Base-by-base conservation (phyloP, 1,139 yeast species). In the Candida sp. region DNA sequence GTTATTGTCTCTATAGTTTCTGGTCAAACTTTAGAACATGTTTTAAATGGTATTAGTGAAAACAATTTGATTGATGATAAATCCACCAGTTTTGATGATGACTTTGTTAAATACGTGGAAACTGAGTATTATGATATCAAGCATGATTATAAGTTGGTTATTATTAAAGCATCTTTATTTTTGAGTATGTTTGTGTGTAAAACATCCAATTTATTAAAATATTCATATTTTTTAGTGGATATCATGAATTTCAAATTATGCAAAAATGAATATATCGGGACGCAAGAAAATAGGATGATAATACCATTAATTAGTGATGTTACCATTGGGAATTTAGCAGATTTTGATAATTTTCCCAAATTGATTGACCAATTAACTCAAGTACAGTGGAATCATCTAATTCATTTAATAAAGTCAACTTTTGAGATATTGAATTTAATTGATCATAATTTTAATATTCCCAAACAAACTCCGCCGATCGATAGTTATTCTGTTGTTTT, bases 91-190 rank as follows among this genome's bases (percentile, higher is more conserved):
- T 30, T 35, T 11, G 36, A 43, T 30, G 9, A 12, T 19, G 42
- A 45, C n/a, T 39, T 44, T 22, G 29, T 35, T 6, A 25, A 37
- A 5, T 47, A 49, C 33, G 39, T 52, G 2, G 36, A 40, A 23
- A 25, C 37, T 5, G 43, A 44, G 5, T 39, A 48, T 38, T 40
- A 46, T 27, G 38, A 40, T 21, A 43, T 48, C 6, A 34, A 42
- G n/a, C 48, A 38, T 15, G 50, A 41, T 36, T 44, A 43, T 44
- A 58, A 55, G 23, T 49, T 61, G 36, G 51, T 68, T 4, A 53
- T 64, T 4, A 55, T 72, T n/a, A 67, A 68, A 45, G 53, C 61
- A 5, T 58, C 64, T 9, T 52, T 55, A 38, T 51, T 71, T 22
- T 55, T 61, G 36, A 51, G 72, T 2, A 47, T 57, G 11, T 54